phyloP scores from a whole-genome alignment of 2,329 filamentous ascomycete genomes.

The Orbilia javanica region DNA sequence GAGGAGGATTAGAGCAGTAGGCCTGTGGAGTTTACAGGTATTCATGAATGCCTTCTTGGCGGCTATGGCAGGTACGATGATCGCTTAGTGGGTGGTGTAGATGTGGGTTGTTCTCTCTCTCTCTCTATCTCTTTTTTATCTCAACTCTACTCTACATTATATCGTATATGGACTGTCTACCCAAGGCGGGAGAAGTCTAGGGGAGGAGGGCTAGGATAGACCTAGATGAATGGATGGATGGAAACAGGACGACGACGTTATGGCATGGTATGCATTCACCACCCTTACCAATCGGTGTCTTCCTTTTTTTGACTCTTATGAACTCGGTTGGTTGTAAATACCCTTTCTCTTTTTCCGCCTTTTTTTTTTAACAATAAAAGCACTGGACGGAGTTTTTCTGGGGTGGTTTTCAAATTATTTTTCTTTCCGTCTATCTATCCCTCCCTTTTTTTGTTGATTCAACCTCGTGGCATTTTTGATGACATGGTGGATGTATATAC shows the following conservation, averaged over 20 bases:
- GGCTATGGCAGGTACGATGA: conserved; percentile 82
- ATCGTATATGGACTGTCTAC: neutral
- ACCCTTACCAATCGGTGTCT: neutral
- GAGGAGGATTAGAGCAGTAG: conserved; percentile 91
- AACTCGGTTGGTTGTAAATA: conserved; percentile 15
- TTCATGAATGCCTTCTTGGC: conserved; percentile 94
- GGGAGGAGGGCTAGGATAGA: neutral
- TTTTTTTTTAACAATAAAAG: conserved; percentile 7
- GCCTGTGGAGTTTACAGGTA: conserved; percentile 93
- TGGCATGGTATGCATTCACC: neutral
- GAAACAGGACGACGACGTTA: neutral
- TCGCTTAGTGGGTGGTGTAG: conserved; percentile 64
- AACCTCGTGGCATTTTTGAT: neutral
- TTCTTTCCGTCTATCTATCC: neutral
- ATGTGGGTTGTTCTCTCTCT: neutral
- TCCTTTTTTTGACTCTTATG: neutral
- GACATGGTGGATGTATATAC: neutral
- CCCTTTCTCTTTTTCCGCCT: neutral
- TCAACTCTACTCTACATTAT: conserved; percentile 26
- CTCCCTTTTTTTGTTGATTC: neutral
- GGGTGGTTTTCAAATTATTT: neutral
- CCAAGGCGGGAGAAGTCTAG: neutral
- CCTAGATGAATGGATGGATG: neutral
- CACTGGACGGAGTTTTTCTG: conserved; percentile 11
- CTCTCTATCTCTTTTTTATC: too few species aligned